Conservation (phyloP, 768 basidiomycete genomes). For the Omphalotus guepiniiformis region DNA sequence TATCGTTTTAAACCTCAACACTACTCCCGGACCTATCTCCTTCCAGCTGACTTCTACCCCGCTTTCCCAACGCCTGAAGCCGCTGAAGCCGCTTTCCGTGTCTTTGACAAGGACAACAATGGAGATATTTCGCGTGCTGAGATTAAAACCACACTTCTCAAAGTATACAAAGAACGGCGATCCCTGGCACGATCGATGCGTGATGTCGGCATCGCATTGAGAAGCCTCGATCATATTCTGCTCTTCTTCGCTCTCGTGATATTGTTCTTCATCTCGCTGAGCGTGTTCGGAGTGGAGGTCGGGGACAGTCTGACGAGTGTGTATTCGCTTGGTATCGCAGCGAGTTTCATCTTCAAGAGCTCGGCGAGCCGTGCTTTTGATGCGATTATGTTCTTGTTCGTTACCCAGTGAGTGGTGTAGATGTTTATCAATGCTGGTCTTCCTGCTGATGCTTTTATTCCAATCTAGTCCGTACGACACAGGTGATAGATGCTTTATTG, state of each 20-base stretch:
- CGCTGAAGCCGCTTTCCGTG: constrained; percentile 64
- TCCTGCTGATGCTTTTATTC: constrained; percentile 7
- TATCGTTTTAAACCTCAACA: constrained; percentile 49
- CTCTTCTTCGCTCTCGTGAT: constrained; percentile 59
- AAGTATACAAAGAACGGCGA: constrained; percentile 75
- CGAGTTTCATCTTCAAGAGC: constrained; percentile 79
- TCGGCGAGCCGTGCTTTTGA: constrained; percentile 72
- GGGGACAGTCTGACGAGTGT: constrained; percentile 65
- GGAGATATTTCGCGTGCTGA: constrained; percentile 75
- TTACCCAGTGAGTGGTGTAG: constrained; percentile 62
- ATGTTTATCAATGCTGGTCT: background rate
- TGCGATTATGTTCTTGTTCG: constrained; percentile 78
- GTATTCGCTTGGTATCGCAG: constrained; percentile 68
- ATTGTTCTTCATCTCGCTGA: constrained; percentile 69
- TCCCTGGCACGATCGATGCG: constrained; percentile 74
- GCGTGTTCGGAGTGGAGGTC: constrained; percentile 66
- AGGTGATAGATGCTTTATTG: constrained; percentile 78
- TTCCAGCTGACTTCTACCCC: constrained; percentile 66
- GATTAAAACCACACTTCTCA: constrained; percentile 63
- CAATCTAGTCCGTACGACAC: constrained; percentile 67
- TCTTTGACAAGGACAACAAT: constrained; percentile 75
- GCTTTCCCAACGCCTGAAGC: constrained; percentile 56
- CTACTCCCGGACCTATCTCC: constrained; percentile 48
- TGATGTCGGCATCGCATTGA: constrained; percentile 66
- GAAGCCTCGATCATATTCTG: constrained; percentile 59